These are phyloP conservation scores for Saccharomyces cerevisiae DNA, from an alignment of 805 yeast species.

Conservation along the genomic window DNA sequence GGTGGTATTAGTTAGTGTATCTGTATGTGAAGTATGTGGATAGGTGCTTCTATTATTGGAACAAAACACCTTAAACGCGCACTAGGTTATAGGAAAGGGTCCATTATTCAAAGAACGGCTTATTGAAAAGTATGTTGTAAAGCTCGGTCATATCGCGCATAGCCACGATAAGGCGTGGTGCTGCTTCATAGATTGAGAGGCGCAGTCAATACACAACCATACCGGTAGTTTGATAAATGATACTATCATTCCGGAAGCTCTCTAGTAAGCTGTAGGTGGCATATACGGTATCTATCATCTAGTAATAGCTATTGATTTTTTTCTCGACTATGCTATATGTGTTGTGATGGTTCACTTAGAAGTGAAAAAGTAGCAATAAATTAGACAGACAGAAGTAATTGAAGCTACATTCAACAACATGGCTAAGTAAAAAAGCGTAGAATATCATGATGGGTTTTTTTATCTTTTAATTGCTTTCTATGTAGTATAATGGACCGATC, in stretches of 20 bases:
- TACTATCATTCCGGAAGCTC: not conserved
- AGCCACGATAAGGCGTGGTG: not conserved
- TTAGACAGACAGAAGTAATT: too few relatives aligned
- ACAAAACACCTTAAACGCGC: not conserved
- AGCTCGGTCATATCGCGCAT: not conserved
- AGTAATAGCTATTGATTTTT: not conserved
- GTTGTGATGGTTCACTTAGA: too few relatives aligned
- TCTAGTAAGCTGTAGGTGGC: not conserved
- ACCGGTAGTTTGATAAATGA: not conserved
- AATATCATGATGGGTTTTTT: not conserved
- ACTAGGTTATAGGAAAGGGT: not conserved
- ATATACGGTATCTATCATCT: not conserved
- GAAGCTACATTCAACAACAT: not conserved
- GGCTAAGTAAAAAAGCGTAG: not conserved
- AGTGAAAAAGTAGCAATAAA: too few relatives aligned
- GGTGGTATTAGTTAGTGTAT: too few relatives aligned
- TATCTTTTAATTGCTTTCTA: not conserved
- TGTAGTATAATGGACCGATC: not conserved
- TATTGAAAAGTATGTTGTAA: not conserved
- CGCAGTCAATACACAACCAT: not conserved
- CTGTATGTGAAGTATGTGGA: too few relatives aligned
- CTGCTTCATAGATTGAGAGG: not conserved
- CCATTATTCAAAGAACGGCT: not conserved
- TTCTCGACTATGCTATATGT: not conserved
- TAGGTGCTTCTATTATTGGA: too few relatives aligned